These are phyloP conservation scores for Sarocladium oryzae DNA, from an alignment of 2,329 filamentous ascomycete species.

Conservation along the genomic window DNA sequence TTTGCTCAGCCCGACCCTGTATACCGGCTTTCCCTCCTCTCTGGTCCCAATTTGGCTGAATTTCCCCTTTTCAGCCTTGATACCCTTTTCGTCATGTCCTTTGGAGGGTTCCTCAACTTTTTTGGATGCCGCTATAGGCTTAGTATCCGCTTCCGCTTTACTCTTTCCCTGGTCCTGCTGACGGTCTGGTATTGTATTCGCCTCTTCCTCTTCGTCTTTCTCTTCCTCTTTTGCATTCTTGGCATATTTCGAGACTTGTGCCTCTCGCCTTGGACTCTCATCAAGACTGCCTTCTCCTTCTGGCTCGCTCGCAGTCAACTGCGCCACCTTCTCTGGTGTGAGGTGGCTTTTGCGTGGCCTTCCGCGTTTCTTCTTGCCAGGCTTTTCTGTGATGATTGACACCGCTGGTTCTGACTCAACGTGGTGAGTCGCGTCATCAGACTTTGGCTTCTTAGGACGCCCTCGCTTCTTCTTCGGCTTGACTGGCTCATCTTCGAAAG, in stretches of 20 bases:
- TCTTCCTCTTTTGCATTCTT: slow-evolving; percentile 7
- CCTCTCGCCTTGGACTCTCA: too few species aligned
- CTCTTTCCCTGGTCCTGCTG: neutral
- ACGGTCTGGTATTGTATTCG: too few species aligned
- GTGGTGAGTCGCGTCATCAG: neutral
- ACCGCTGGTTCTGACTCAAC: slow-evolving; percentile 9
- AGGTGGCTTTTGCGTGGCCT: neutral
- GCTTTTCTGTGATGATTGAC: neutral
- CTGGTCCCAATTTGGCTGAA: slow-evolving; percentile 11
- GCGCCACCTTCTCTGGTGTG: neutral
- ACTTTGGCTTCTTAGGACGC: slow-evolving; percentile 28
- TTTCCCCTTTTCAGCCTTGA: neutral
- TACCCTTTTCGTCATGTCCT: neutral
- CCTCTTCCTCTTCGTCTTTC: slow-evolving; percentile 2
- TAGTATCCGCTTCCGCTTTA: too few species aligned
- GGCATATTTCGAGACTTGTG: too few species aligned
- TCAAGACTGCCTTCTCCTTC: too few species aligned
- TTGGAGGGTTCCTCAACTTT: neutral
- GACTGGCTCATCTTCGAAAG: slow-evolving; percentile 13
- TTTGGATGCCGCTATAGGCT: too few species aligned
- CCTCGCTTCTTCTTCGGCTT: slow-evolving; percentile 32
- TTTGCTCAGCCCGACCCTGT: slow-evolving; percentile 46
- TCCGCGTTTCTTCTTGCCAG: slow-evolving; percentile 11
- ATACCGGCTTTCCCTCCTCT: slow-evolving; percentile 31
- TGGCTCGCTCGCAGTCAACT: too few species aligned